Evolutionary conservation across 305 asterid species (phyloP).

Genomic region (Fraxinus floribunda): DNA sequence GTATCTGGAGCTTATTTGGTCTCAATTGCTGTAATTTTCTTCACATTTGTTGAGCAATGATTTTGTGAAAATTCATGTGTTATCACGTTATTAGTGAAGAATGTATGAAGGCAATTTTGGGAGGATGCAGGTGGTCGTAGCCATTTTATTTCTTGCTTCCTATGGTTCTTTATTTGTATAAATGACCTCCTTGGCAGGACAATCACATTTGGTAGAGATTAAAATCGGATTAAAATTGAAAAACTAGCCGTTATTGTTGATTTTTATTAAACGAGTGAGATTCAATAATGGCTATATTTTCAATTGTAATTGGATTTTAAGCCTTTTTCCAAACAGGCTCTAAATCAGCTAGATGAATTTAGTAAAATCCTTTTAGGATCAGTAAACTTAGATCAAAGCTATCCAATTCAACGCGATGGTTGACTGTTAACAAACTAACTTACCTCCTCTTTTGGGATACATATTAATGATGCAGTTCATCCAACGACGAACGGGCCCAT

Average conservation of each 20-base stretch:
- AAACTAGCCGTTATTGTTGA: too few species aligned
- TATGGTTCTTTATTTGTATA: neutral
- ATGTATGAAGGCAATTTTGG: neutral
- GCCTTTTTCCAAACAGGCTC: too few species aligned
- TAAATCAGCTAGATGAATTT: neutral
- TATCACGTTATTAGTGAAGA: neutral
- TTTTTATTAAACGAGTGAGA: too few species aligned
- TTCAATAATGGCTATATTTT: too few species aligned
- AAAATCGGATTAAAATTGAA: too few species aligned
- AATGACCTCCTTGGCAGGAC: neutral
- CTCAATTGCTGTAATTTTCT: neutral
- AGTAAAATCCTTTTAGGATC: neutral
- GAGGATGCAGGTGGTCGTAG: neutral
- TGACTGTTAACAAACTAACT: neutral
- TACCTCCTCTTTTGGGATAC: neutral
- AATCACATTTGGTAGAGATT: too few species aligned
- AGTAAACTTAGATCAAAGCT: neutral
- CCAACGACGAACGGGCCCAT: too few species aligned
- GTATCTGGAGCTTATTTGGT: neutral
- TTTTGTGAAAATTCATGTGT: neutral
- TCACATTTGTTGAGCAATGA: neutral
- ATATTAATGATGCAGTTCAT: neutral
- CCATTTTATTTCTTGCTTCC: neutral
- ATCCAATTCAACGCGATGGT: neutral
- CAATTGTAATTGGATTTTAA: too few species aligned